Base-by-base conservation (phyloP, 2,329 filamentous ascomycete species). In the Talaromyces sp. region DNA sequence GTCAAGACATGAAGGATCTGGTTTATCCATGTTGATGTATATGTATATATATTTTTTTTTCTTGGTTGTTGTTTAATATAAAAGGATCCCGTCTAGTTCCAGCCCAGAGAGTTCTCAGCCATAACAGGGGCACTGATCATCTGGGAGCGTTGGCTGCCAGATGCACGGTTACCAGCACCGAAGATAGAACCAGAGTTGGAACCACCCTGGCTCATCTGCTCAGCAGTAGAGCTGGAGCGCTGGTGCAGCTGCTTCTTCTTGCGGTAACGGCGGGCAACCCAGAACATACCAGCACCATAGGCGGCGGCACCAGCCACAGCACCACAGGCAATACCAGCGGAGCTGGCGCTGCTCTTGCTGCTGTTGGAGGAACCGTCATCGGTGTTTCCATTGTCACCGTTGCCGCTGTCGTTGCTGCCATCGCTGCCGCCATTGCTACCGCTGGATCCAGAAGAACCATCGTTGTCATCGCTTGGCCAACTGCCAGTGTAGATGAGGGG, bases 271-370 rank as follows among this genome's bases (percentile, higher is more conserved):
- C 91, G 87, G 45, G 92, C 92, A 61, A 96, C 85, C 66, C 94
- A 86, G 78, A 96, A 93, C 92, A 97, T 96, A 71, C 90, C 91
- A 11, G 89, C 90, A 67, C 91, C 92, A 63, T 96, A 96, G n/a
- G 91, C 86, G 46, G 87, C 88, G 37, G 90, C 90, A 66, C 91
- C 86, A 39, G 84, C 83, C 29, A 92, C 84, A 22, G 90, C 88
- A 65, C 90, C 90, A 19, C 90, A 81, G 51, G 88, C 90, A 65
- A 96, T 89, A 66, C 75, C 83, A 59, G 78, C 84, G 65, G 78
- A 87, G 71, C 72, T 77, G 29, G 71, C 65, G 47, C 68, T 69
- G 36, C 69, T 62, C 44, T 69, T 70, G 20, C 69, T 66, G 53
- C 60, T 68, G 63, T 73, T 74, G 42, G 77, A 77, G 51, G 82